A percentile compares a stretch with the other conserved stretches of the same genome.
phyloP scores from a whole-genome alignment of 1,139 yeast species.

The Diutina catenulata region DNA sequence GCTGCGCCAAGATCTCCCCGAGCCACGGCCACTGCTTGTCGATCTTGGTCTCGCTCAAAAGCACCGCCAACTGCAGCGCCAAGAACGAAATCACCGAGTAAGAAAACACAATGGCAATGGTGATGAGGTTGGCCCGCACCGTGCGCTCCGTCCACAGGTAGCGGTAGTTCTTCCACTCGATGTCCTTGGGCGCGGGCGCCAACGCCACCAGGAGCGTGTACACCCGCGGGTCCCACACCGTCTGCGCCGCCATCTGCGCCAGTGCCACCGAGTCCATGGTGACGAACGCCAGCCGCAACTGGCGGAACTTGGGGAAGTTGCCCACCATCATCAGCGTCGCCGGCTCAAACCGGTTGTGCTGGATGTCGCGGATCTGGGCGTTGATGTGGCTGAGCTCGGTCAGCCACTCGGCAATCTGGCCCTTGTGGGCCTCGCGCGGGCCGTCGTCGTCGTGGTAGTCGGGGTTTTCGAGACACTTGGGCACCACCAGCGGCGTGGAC shows the following conservation, averaged over 20 bases:
- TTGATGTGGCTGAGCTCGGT: constrained; percentile 11
- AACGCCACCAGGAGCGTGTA: constrained; percentile 58
- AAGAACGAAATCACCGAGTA: constrained; percentile 37
- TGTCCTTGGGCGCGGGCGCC: constrained; percentile 86
- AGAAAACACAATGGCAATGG: constrained; percentile 44
- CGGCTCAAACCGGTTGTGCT: background rate
- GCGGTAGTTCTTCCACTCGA: constrained; percentile 67
- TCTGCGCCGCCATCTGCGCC: constrained; percentile 87
- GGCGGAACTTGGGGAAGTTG: background rate
- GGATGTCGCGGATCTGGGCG: constrained; percentile 3
- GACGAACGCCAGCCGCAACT: constrained; percentile 46
- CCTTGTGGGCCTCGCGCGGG: background rate
- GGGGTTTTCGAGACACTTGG: constrained; percentile 8
- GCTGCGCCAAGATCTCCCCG: constrained; percentile 47
- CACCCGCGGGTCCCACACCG: constrained; percentile 71
- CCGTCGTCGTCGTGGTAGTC: background rate
- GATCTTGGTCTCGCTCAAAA: constrained; percentile 34
- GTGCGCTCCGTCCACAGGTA: constrained; percentile 47
- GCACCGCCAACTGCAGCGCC: constrained; percentile 56
- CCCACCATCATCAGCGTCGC: constrained; percentile 5
- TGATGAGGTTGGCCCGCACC: constrained; percentile 48
- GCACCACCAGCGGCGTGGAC: constrained; percentile 7
- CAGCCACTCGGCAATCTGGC: constrained; percentile 6
- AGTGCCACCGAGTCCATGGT: constrained; percentile 79
- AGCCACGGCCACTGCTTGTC: constrained; percentile 62